These are phyloP conservation scores for Apiospora rasikravindrae DNA, from an alignment of 2,329 filamentous ascomycete genomes.

Conservation along the genomic window DNA sequence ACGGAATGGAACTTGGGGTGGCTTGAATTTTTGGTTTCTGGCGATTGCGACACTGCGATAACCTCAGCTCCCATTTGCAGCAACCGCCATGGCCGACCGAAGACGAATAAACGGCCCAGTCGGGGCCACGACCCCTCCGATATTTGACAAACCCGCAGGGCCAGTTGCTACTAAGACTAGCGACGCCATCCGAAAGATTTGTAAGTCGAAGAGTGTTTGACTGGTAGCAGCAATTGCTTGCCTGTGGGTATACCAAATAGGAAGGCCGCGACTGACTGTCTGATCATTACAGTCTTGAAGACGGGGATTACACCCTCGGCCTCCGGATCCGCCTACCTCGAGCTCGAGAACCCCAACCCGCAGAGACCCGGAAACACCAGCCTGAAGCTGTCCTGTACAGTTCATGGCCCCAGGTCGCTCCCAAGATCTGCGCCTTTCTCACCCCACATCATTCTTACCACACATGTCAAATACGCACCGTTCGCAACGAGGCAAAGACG, in stretches of 20 bases:
- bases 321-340: slow-evolving; percentile 89
- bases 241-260: background rate
- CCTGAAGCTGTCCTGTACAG: slow-evolving; percentile 89
- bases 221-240: background rate
- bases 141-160: slow-evolving; percentile 62
- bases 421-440: slow-evolving; percentile 91
- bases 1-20: slow-evolving; percentile 14
- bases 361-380: slow-evolving; percentile 60
- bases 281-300: slow-evolving; percentile 72
- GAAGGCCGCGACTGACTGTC: slow-evolving; percentile 17
- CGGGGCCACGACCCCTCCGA: slow-evolving; percentile 75
- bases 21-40: slow-evolving; percentile 19
- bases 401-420: slow-evolving; percentile 90
- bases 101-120: slow-evolving; percentile 88
- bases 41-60: background rate
- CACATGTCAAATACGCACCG: slow-evolving; percentile 94
- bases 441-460: slow-evolving; percentile 87
- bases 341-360: slow-evolving; percentile 59
- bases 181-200: slow-evolving; percentile 81
- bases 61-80: background rate
- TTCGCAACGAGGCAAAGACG: slow-evolving; percentile 85
- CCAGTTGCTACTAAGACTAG: slow-evolving; percentile 58
- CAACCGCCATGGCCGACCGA: slow-evolving; percentile 72
- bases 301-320: slow-evolving; percentile 93
- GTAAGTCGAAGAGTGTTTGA: slow-evolving; percentile 55